Percentiles rank a stretch among this genome's conserved stretches.
These are phyloP conservation scores for Lactarius akahatsu DNA, from an alignment of 768 basidiomycete genomes.

Conservation along the genomic window DNA sequence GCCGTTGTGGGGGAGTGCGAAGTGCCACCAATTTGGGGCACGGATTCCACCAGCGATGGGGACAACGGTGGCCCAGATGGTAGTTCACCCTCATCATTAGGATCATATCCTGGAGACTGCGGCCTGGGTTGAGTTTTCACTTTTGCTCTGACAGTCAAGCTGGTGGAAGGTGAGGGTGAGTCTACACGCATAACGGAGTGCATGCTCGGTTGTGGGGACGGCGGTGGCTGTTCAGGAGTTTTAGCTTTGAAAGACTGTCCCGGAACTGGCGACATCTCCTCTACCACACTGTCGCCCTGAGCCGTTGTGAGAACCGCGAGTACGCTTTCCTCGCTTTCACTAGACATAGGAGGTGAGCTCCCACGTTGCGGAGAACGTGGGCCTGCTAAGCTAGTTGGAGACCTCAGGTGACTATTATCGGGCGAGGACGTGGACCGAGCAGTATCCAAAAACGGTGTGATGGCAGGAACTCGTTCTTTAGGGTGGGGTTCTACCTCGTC, in stretches of 20 bases:
- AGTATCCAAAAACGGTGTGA: neutral
- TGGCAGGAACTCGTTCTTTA: neutral
- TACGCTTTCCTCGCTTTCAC: neutral
- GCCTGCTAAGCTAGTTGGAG: conserved; percentile 3
- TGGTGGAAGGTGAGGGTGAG: neutral
- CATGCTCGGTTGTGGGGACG: neutral
- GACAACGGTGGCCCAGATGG: neutral
- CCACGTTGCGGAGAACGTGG: neutral
- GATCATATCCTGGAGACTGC: neutral
- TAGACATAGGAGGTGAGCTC: conserved; percentile 2
- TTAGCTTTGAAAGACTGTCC: neutral
- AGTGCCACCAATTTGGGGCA: neutral
- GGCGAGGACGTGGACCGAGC: neutral
- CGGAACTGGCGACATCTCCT: neutral
- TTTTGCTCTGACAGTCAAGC: neutral
- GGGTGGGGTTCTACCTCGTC: conserved; percentile 7
- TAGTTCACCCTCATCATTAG: neutral
- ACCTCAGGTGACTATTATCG: neutral
- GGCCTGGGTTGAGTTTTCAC: neutral
- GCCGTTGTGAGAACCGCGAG: neutral
- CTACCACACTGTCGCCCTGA: neutral
- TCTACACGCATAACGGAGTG: neutral
- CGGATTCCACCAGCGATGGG: neutral
- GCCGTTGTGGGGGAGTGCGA: neutral
- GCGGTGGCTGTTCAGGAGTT: neutral